Conservation (phyloP, 2,329 filamentous ascomycete species). For the Neonectria sp. region DNA sequence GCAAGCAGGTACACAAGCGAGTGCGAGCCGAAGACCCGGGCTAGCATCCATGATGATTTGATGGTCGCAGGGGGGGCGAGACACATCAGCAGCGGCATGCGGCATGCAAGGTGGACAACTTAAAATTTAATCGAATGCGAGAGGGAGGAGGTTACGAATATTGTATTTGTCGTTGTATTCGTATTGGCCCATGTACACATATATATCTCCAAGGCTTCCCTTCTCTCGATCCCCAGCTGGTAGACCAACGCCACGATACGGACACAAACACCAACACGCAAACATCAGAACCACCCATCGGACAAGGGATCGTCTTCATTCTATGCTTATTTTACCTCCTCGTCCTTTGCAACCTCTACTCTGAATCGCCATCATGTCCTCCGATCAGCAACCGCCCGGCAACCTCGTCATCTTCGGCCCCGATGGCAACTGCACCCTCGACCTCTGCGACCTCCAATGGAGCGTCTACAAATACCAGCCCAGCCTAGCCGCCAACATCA, state of each 20-base stretch:
- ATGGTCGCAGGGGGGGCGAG: not conserved
- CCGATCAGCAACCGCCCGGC: conserved; percentile 9
- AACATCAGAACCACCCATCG: not conserved
- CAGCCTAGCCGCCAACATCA: conserved; percentile 57
- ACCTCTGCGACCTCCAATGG: conserved; percentile 60
- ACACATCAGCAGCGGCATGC: not conserved
- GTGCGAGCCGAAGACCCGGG: conserved; percentile 3
- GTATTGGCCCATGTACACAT: no score
- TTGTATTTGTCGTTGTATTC: not conserved
- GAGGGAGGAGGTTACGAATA: not conserved
- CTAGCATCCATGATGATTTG: conserved; percentile 7
- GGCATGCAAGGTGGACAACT: not conserved
- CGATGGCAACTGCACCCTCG: conserved; percentile 65
- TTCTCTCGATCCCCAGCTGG: not conserved
- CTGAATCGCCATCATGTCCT: conserved; percentile 30
- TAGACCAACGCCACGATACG: not conserved
- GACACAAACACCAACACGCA: not conserved
- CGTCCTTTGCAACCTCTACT: no score
- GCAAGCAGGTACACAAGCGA: conserved; percentile 2
- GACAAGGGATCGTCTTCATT: no score
- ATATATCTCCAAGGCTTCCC: not conserved
- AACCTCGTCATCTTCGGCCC: conserved; percentile 59
- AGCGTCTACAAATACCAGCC: conserved; percentile 65
- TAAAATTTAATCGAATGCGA: conserved; percentile 7
- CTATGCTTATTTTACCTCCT: no score